Conservation (phyloP, 1,284 basidiomycete species). For the Pterula multifida region DNA sequence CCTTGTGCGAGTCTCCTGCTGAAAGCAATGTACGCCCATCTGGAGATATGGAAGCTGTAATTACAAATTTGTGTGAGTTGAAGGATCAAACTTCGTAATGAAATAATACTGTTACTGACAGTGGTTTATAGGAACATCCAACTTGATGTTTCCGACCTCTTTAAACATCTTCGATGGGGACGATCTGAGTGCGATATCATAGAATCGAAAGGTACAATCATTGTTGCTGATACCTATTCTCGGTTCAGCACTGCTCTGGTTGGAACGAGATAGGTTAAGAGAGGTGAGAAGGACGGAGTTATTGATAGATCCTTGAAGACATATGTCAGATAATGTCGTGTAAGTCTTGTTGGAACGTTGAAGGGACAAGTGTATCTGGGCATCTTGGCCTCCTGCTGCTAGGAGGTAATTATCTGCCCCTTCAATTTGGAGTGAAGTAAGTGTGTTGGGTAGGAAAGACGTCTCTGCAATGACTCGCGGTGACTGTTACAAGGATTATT, state of each 20-base stretch:
- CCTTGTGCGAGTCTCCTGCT: conserved; percentile 76
- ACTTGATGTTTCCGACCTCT: conserved; percentile 39
- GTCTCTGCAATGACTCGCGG: conserved; percentile 40
- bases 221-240: conserved; percentile 79
- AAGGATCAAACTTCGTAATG: conserved; percentile 5
- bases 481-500: conserved; percentile 21
- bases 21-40: conserved; percentile 75
- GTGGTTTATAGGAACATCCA: conserved; percentile 63
- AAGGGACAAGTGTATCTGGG: conserved; percentile 65
- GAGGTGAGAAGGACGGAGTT: conserved; percentile 70
- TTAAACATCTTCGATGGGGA: conserved; percentile 28
- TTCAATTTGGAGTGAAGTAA: conserved; percentile 48
- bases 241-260: conserved; percentile 52
- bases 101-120: conserved; percentile 26
- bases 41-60: conserved; percentile 68
- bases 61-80: not conserved
- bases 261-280: conserved; percentile 40
- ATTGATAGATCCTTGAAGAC: conserved; percentile 62
- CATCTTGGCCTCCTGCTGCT: conserved; percentile 73
- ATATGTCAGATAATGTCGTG: conserved; percentile 32
- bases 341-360: conserved; percentile 10
- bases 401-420: conserved; percentile 49
- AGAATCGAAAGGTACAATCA: conserved; percentile 67
- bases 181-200: conserved; percentile 41
- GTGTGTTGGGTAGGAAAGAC: conserved; percentile 55